Evolutionary conservation across 192 early-diverging fungal genomes (phyloP).

Genomic region (Fimicolochytrium jonesii): DNA sequence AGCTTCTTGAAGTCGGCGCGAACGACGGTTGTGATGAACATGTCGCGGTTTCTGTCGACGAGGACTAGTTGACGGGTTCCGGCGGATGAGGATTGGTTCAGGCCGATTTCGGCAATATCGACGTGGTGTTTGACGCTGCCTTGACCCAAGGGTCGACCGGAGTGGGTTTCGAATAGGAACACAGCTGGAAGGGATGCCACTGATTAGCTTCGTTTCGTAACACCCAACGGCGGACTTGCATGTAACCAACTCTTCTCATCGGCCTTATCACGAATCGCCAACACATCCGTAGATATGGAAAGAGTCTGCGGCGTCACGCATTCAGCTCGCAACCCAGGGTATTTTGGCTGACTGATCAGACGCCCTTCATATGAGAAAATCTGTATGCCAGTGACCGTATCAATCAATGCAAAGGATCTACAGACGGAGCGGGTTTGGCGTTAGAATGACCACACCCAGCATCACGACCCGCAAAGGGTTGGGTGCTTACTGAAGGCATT

Average conservation of each 20-base stretch:
- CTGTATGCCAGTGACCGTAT: constrained; percentile 51
- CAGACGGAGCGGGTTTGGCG: background rate
- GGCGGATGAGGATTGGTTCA: constrained; percentile 38
- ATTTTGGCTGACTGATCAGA: constrained; percentile 47
- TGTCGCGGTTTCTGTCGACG: constrained; percentile 56
- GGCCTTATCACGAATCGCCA: constrained; percentile 47
- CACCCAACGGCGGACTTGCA: no score
- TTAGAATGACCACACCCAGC: no score
- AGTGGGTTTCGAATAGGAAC: constrained; percentile 45
- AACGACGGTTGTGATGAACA: constrained; percentile 43
- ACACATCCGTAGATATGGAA: constrained; percentile 42
- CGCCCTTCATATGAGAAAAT: constrained; percentile 53
- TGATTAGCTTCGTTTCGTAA: no score
- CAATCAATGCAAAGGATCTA: constrained; percentile 50
- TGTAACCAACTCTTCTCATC: constrained; percentile 51
- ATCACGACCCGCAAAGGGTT: no score
- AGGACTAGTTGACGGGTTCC: constrained; percentile 38
- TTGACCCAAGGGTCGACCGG: constrained; percentile 41
- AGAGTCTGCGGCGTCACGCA: constrained; percentile 47
- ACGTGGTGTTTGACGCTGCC: constrained; percentile 40
- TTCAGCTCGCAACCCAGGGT: constrained; percentile 48
- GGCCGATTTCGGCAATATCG: constrained; percentile 43
- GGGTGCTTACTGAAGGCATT: constrained; percentile 41
- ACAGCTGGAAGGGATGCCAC: no score
- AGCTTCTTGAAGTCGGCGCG: constrained; percentile 47